phyloP scores from a whole-genome alignment of 2,329 filamentous ascomycete genomes.

The Penicillium nordicum region DNA sequence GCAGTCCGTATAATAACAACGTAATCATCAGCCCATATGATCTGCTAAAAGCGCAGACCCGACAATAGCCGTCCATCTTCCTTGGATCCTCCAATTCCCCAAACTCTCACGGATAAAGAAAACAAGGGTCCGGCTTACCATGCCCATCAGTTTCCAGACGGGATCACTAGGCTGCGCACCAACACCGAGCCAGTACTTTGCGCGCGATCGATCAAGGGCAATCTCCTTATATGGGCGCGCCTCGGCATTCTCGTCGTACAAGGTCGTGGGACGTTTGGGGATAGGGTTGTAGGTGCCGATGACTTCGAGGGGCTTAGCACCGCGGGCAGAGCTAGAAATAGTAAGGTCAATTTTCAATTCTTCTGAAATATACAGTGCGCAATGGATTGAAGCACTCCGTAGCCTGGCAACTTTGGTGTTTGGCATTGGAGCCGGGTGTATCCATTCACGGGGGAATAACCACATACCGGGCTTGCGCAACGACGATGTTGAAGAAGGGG shows the following conservation, averaged over 20 bases:
- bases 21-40: background rate
- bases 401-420: background rate
- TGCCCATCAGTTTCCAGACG: constrained; percentile 77
- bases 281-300: constrained; percentile 66
- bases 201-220: constrained; percentile 73
- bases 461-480: constrained; percentile 80
- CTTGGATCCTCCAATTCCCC: background rate
- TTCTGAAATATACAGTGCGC: background rate
- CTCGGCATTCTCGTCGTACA: constrained; percentile 48
- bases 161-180: constrained; percentile 91
- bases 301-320: constrained; percentile 88
- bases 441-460: constrained; percentile 1
- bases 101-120: background rate
- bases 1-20: background rate
- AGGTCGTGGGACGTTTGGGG: constrained; percentile 51
- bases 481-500: constrained; percentile 98
- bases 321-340: constrained; percentile 68
- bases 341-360: constrained; percentile 4
- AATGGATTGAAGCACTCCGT: background rate
- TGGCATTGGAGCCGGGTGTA: background rate
- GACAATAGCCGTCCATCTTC: background rate
- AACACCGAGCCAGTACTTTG: constrained; percentile 95
- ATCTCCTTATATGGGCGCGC: constrained; percentile 84
- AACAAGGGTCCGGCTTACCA: constrained; percentile 55
- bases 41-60: background rate